phyloP scores from a whole-genome alignment of 345 rosid genomes.

The Mallotus nudiflorus region DNA sequence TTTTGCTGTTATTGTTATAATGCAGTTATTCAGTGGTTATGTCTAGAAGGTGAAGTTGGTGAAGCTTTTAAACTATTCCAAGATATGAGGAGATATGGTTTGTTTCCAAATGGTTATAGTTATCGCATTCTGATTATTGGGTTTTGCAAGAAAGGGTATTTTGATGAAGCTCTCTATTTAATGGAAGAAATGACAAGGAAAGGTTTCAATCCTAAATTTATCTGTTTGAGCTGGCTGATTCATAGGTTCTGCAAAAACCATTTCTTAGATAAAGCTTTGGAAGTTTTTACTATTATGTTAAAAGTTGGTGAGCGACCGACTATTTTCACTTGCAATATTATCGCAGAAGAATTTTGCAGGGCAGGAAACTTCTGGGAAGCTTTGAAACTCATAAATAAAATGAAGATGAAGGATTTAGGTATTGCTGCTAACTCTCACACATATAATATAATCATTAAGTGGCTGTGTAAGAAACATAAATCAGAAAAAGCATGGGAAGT shows the following conservation, averaged over 20 bases:
- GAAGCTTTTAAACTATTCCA: conserved; percentile 42
- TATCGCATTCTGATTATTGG: conserved; percentile 54
- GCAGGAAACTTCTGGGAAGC: conserved; percentile 40
- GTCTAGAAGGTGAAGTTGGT: conserved; percentile 40
- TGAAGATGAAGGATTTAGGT: conserved; percentile 20
- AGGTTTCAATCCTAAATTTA: conserved; percentile 31
- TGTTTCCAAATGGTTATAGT: conserved; percentile 45
- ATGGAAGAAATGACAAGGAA: conserved; percentile 44
- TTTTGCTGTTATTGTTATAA: conserved; percentile 51
- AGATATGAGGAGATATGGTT: conserved; percentile 44
- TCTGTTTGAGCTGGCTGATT: conserved; percentile 35
- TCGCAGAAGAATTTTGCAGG: conserved; percentile 36
- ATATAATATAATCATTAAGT: conserved; percentile 37
- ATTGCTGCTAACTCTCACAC: conserved; percentile 43
- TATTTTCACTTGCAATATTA: conserved; percentile 41
- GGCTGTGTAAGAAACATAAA: conserved; percentile 36
- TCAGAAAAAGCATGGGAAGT: conserved; percentile 44
- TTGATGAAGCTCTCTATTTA: conserved; percentile 36
- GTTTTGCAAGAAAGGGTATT: conserved; percentile 45
- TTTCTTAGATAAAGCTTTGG: conserved; percentile 38
- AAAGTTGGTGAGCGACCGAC: conserved; percentile 35
- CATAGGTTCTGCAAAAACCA: conserved; percentile 48
- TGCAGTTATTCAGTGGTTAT: conserved; percentile 52
- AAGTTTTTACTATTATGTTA: conserved; percentile 37
- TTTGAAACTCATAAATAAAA: conserved; percentile 31